A percentile compares a stretch with the other conserved stretches of the same genome.
Conservation (phyloP, 176 grass and related monocot genomes). For the Melocanna baccifera region DNA sequence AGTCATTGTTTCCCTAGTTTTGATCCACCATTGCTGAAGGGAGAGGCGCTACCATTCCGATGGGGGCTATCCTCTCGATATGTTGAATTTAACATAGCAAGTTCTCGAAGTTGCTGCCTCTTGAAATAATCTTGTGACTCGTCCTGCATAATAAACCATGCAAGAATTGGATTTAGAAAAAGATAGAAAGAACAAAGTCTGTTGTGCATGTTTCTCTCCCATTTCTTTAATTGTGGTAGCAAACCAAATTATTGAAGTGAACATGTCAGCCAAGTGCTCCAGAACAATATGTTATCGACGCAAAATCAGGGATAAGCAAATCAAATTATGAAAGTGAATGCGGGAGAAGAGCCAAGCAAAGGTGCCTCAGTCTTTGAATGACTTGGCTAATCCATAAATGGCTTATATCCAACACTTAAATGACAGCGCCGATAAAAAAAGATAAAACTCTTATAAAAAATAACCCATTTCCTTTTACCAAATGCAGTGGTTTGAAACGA, state of each 20-base stretch:
- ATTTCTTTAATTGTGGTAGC: neutral
- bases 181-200: neutral
- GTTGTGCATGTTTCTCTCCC: neutral
- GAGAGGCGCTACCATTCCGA: constrained; percentile 40
- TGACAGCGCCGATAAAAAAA: neutral
- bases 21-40: constrained; percentile 56
- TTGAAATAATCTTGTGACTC: constrained; percentile 62
- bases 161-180: neutral
- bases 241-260: neutral
- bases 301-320: neutral
- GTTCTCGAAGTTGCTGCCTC: constrained; percentile 62
- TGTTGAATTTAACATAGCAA: constrained; percentile 58
- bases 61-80: constrained; percentile 52
- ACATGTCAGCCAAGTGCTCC: neutral
- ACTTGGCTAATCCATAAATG: constrained; percentile 7
- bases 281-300: neutral
- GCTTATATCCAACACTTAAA: neutral
- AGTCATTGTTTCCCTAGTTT: constrained; percentile 61
- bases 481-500: neutral
- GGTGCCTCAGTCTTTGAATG: neutral
- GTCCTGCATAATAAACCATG: constrained; percentile 24
- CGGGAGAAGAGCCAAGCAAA: neutral
- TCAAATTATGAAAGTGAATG: neutral
- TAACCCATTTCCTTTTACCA: neutral
- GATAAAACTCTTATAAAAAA: neutral